These are phyloP conservation scores for Cladophialophora psammophila DNA, from an alignment of 2,329 filamentous ascomycete genomes.

Conservation along the genomic window DNA sequence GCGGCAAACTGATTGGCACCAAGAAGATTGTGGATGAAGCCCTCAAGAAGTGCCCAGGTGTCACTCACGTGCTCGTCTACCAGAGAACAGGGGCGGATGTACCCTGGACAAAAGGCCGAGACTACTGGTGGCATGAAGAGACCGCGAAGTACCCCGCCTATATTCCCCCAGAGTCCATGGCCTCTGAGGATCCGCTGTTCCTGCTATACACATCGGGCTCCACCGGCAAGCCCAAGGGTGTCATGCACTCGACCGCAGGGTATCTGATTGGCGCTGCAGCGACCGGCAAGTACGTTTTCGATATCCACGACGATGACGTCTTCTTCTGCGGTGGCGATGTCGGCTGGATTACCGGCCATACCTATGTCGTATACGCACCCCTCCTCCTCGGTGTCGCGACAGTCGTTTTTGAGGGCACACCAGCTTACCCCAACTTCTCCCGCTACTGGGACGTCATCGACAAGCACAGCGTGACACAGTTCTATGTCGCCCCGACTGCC, in stretches of 20 bases:
- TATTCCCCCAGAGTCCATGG: constrained; percentile 86
- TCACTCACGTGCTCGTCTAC: constrained; percentile 86
- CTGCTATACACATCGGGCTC: constrained; percentile 97
- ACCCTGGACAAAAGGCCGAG: constrained; percentile 86
- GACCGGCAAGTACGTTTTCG: constrained; percentile 98
- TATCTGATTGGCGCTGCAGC: constrained; percentile 93
- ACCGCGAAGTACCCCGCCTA: constrained; percentile 95
- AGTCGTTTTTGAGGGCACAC: constrained; percentile 97
- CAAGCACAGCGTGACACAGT: constrained; percentile 93
- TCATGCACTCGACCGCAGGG: constrained; percentile 95
- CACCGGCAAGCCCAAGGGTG: constrained; percentile 97
- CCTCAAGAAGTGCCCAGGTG: constrained; percentile 91
- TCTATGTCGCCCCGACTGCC: constrained; percentile 97
- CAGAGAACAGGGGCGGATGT: constrained; percentile 94
- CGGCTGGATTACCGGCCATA: constrained; percentile 98
- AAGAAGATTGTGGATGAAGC: constrained; percentile 98
- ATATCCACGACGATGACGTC: constrained; percentile 90
- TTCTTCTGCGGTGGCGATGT: constrained; percentile 99
- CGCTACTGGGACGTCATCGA: constrained; percentile 99
- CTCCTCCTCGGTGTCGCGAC: constrained; percentile 91
- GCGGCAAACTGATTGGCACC: constrained; percentile 94
- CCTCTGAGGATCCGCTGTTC: constrained; percentile 95
- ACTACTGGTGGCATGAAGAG: constrained; percentile 99
- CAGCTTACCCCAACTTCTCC: constrained; percentile 96
- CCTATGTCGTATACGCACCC: constrained; percentile 96